Conservation (phyloP, 2,329 filamentous ascomycete genomes). For the Cladosporium sp. region DNA sequence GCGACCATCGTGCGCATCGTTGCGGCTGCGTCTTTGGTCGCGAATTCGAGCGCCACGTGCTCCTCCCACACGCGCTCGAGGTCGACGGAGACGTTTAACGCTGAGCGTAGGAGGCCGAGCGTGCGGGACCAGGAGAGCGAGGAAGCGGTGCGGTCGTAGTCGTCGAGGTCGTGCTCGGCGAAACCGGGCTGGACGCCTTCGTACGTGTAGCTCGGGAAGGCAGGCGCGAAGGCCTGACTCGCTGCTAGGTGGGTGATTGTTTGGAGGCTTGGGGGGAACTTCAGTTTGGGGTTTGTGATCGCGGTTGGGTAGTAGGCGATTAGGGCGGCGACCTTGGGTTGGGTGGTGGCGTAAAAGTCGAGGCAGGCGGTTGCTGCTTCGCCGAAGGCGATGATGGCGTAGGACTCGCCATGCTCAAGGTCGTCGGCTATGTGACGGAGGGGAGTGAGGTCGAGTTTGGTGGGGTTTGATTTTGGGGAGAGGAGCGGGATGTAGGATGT, state of each 20-base stretch:
- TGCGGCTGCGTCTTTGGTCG: conserved; percentile 28
- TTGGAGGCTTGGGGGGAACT: conserved; percentile 37
- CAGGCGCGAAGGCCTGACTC: conserved; percentile 38
- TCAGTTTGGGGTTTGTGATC: conserved; percentile 39
- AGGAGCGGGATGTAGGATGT: conserved; percentile 40
- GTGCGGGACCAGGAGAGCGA: conserved; percentile 46
- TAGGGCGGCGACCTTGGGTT: conserved; percentile 42
- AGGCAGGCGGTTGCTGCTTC: conserved; percentile 43
- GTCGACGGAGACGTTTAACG: conserved; percentile 32
- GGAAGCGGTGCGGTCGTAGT: conserved; percentile 44
- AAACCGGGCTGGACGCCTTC: conserved; percentile 41
- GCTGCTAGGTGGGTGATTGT: conserved; percentile 44
- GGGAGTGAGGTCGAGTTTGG: conserved; percentile 21
- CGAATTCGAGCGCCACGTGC: conserved; percentile 33
- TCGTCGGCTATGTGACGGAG: conserved; percentile 41
- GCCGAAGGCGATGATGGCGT: conserved; percentile 42
- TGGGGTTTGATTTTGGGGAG: conserved; percentile 26
- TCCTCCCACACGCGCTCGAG: conserved; percentile 40
- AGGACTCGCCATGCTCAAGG: conserved; percentile 37
- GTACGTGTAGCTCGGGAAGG: conserved; percentile 44
- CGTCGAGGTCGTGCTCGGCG: conserved; percentile 42
- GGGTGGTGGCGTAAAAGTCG: conserved; percentile 42
- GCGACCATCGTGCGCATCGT: conserved; percentile 35
- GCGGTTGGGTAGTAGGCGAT: conserved; percentile 46
- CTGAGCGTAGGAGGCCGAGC: conserved; percentile 37